Evolutionary conservation across 352 stramenopile species (phyloP).

Genomic region (Blastocystis sp.): DNA sequence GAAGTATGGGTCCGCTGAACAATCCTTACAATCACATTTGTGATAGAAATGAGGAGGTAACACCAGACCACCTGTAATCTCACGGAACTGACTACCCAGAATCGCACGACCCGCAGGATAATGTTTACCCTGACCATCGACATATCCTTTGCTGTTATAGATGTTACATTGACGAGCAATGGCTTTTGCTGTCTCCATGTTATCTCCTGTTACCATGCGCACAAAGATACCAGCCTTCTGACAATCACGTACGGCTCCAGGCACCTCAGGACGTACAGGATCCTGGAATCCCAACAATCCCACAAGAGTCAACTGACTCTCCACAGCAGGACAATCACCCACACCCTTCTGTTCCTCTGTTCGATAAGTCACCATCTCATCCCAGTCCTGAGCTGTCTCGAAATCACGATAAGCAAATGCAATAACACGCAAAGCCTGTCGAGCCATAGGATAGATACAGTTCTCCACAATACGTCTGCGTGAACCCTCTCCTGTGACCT

Average conservation of each 20-base stretch:
- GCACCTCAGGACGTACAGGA: constrained; percentile 84
- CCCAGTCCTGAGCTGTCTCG: constrained; percentile 61
- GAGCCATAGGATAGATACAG: constrained; percentile 76
- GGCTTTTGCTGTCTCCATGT: constrained; percentile 88
- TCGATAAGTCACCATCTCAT: constrained; percentile 78
- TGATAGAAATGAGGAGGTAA: constrained; percentile 58
- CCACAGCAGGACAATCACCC: constrained; percentile 66
- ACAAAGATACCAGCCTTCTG: constrained; percentile 91
- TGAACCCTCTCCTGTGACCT: constrained; percentile 3
- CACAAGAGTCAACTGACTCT: constrained; percentile 73
- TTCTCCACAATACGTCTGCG: constrained; percentile 43
- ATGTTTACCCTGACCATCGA: constrained; percentile 58
- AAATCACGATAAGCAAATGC: constrained; percentile 72
- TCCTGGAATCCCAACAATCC: constrained; percentile 91
- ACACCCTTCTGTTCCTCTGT: constrained; percentile 59
- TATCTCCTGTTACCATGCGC: constrained; percentile 97
- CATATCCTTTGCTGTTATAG: constrained; percentile 66
- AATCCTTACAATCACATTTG: constrained; percentile 60
- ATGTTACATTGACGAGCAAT: constrained; percentile 92
- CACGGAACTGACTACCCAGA: constrained; percentile 82
- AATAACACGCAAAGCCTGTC: constrained; percentile 73
- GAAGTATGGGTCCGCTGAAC: constrained; percentile 78
- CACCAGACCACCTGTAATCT: constrained; percentile 65
- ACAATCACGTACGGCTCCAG: constrained; percentile 83
- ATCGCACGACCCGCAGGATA: constrained; percentile 73